Conservation (phyloP, 2,329 filamentous ascomycete genomes). For the Hymenoscyphus albidus region DNA sequence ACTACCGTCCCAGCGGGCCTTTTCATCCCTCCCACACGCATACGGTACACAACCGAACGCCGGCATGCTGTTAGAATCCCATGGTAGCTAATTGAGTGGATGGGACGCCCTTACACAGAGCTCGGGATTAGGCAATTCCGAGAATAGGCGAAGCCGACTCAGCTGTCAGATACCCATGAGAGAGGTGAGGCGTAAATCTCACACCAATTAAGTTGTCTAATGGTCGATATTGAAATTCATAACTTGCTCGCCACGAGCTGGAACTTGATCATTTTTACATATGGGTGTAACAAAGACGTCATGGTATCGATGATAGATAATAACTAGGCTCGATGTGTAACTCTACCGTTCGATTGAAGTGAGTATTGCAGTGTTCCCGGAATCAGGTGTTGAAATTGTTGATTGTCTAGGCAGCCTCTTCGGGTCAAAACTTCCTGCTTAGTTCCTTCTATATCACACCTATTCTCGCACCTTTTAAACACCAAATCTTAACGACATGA, state of each 20-base stretch:
- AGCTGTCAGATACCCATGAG: neutral
- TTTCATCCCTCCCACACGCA: neutral
- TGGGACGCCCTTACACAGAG: neutral
- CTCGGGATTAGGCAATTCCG: neutral
- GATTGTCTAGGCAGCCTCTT: no score
- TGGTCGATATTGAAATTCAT: neutral
- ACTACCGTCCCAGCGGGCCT: neutral
- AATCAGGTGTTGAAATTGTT: no score
- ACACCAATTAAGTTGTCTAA: neutral
- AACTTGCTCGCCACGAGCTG: neutral
- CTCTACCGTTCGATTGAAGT: no score
- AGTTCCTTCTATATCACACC: no score
- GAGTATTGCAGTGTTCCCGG: no score
- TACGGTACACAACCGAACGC: neutral
- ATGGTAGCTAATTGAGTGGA: neutral
- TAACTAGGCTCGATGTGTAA: no score
- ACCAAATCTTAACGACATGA: no score
- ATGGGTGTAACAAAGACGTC: no score
- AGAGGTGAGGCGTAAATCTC: neutral
- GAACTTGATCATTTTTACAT: neutral
- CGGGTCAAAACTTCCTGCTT: no score
- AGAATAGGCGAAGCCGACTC: neutral
- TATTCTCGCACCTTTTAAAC: no score
- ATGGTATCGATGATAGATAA: no score
- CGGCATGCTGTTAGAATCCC: neutral